Conservation (phyloP, 2,329 filamentous ascomycete species). For the Colletotrichum euphorbiae region DNA sequence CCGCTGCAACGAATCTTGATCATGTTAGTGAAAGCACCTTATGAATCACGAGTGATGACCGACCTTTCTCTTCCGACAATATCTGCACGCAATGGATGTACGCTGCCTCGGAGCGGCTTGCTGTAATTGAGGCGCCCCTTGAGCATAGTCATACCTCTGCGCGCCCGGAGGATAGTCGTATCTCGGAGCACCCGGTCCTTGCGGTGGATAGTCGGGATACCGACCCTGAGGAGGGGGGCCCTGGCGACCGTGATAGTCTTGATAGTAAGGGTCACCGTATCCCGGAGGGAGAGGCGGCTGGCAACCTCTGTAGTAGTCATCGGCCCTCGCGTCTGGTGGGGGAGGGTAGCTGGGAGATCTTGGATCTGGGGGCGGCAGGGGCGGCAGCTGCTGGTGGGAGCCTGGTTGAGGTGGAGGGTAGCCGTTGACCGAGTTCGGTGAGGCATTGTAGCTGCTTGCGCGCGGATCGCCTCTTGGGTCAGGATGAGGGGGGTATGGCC, state of each 20-base stretch:
- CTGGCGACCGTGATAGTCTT: slow-evolving; percentile 51
- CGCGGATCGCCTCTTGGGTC: slow-evolving; percentile 54
- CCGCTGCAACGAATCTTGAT: slow-evolving; percentile 70
- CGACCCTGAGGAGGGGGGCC: slow-evolving; percentile 47
- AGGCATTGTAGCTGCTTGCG: slow-evolving; percentile 50
- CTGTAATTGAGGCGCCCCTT: slow-evolving; percentile 53
- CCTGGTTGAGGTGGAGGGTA: slow-evolving; percentile 51
- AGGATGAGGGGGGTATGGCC: slow-evolving; percentile 52
- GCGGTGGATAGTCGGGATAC: slow-evolving; percentile 49
- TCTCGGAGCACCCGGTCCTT: slow-evolving; percentile 31
- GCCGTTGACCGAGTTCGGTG: slow-evolving; percentile 59
- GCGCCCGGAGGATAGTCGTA: slow-evolving; percentile 42
- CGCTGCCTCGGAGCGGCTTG: slow-evolving; percentile 68
- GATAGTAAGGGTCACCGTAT: slow-evolving; percentile 49
- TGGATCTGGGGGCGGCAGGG: slow-evolving; percentile 38
- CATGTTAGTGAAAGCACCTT: slow-evolving; percentile 6
- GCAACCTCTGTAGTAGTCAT: slow-evolving; percentile 48
- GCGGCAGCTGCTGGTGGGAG: slow-evolving; percentile 36
- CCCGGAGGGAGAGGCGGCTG: slow-evolving; percentile 45
- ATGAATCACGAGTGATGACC: slow-evolving; percentile 20
- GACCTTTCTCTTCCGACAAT: slow-evolving; percentile 72
- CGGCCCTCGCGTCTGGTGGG: slow-evolving; percentile 42
- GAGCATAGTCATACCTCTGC: slow-evolving; percentile 47
- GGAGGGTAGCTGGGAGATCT: slow-evolving; percentile 40
- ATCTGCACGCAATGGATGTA: slow-evolving; percentile 70